Base-by-base conservation (phyloP, 1,284 basidiomycete species). In the Trametes polyzona region DNA sequence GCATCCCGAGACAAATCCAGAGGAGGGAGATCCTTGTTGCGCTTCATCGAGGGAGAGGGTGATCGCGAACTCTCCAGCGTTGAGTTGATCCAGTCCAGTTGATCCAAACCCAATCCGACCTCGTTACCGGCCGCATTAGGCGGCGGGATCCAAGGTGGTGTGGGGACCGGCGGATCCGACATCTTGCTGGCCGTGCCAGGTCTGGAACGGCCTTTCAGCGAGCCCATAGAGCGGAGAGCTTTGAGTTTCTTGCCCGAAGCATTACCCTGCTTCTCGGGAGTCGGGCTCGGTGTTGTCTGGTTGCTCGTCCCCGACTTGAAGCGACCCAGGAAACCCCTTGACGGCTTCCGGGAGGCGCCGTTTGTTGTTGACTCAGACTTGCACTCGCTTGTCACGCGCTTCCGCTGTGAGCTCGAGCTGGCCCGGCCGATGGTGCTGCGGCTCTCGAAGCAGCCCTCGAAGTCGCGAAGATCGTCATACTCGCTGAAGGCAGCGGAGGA, bases 401-500 rank as follows among this genome's bases (percentile, higher is more conserved):
- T 70, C 47, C 69, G 73, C 51, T 70, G 74, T 30, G 67, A 74
- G n/a, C 57, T 59, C 9, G 65, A 63, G 55, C 70, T 64, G 61
- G 73, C 59, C 60, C 76, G 76, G 5, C 80, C 86, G 14, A 92
- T 71, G 0, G 88, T 92, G 64, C 87, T 92, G 58, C 78, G 80
- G 67, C 91, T 93, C 64, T 88, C 89, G 62, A 93, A 93, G 14
- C 87, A 80, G 40, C 92, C 91, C 30, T 92, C 88, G 56, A 93
- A 93, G 70, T 93, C 91, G 29, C 83, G 78, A 29, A 93, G 72
- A 71, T 93, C 92, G 61, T 93, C 92, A 61, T 93, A 93, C 64
- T 93, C 91, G 67, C 90, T 92, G 69, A 90, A 90, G 19, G 76
- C 76, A 62, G 83, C 81, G 1, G 87, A 67, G 16, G 65, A 68